Conservation (phyloP, 345 rosid genomes). For the Lumnitzera racemosa region DNA sequence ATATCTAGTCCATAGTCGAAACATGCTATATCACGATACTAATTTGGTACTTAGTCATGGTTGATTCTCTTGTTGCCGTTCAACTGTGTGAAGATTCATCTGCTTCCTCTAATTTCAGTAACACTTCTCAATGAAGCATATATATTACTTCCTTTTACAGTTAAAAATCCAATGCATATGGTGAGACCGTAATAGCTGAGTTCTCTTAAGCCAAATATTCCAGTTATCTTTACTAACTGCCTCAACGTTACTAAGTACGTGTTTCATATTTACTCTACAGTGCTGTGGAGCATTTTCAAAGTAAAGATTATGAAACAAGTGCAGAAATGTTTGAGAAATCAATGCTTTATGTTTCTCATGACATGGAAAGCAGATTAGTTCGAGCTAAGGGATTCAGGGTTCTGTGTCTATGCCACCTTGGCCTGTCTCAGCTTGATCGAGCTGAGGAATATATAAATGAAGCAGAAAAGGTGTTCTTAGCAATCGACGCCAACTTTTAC, state of each 20-base stretch:
- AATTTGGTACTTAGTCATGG: too few species aligned
- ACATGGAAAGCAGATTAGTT: slow-evolving; percentile 53
- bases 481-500: background rate
- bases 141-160: background rate
- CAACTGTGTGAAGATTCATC: background rate
- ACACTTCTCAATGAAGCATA: background rate
- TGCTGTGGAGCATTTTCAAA: slow-evolving; percentile 66
- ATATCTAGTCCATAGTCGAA: too few species aligned
- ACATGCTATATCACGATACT: too few species aligned
- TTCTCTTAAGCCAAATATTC: too few species aligned
- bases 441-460: slow-evolving; percentile 81
- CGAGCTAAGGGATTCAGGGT: slow-evolving; percentile 95
- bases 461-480: slow-evolving; percentile 69
- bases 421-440: slow-evolving; percentile 68
- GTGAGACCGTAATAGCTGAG: too few species aligned
- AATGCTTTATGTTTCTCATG: slow-evolving; percentile 75
- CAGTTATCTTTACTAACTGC: too few species aligned
- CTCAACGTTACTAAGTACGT: too few species aligned
- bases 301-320: slow-evolving; percentile 69
- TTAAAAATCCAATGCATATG: background rate
- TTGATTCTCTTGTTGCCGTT: too few species aligned
- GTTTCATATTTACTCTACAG: slow-evolving; percentile 29
- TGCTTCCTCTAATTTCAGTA: background rate
- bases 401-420: slow-evolving; percentile 86
- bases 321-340: slow-evolving; percentile 94